Evolutionary conservation across 2,329 filamentous ascomycete genomes (phyloP).

Genomic region (Samsoniella hepiali): DNA sequence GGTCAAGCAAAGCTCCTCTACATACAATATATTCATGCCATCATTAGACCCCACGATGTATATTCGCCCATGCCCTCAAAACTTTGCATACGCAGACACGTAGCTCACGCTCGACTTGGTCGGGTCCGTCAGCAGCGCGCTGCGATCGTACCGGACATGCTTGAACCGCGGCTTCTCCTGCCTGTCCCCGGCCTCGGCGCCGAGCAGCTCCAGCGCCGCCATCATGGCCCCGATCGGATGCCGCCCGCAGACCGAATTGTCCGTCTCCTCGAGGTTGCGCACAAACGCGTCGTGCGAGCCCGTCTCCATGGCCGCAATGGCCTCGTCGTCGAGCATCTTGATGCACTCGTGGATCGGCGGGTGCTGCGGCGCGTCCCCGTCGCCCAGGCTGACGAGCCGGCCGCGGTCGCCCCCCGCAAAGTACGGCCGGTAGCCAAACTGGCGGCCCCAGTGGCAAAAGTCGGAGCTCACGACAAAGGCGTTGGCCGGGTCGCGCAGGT

Average conservation of each 20-base stretch:
- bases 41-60: background rate
- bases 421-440: conserved; percentile 84
- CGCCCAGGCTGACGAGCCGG: conserved; percentile 38
- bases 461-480: conserved; percentile 90
- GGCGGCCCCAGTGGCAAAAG: conserved; percentile 91
- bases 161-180: conserved; percentile 59
- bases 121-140: conserved; percentile 65
- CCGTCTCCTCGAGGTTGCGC: conserved; percentile 64
- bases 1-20: background rate
- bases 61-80: conserved; percentile 41
- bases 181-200: conserved; percentile 34
- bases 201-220: conserved; percentile 73
- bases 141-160: conserved; percentile 85
- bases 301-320: conserved; percentile 80
- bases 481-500: conserved; percentile 70
- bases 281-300: conserved; percentile 71
- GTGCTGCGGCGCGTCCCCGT: conserved; percentile 33
- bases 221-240: conserved; percentile 93
- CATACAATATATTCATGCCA: background rate
- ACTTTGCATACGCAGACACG: conserved; percentile 81
- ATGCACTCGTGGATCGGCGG: conserved; percentile 81
- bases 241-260: conserved; percentile 89
- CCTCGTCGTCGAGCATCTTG: conserved; percentile 70
- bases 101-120: conserved; percentile 90
- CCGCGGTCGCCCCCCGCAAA: conserved; percentile 40